These are phyloP conservation scores for Kregervanrija fluxuum DNA, from an alignment of 805 yeast species.

Conservation along the genomic window DNA sequence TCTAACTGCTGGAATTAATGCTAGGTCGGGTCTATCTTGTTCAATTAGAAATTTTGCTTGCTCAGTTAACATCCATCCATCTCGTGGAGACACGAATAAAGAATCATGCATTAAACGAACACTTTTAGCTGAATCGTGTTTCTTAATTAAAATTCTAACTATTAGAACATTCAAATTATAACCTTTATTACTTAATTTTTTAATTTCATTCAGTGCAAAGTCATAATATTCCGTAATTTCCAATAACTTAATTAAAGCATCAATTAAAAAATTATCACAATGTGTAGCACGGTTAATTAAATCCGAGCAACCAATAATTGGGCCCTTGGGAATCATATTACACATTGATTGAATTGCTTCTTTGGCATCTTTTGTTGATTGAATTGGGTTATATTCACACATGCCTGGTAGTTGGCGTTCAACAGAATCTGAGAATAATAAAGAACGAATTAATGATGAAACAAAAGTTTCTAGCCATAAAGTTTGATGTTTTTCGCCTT, in stretches of 20 bases:
- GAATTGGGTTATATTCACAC: conserved; percentile 41
- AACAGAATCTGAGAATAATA: conserved; percentile 45
- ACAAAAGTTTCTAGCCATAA: conserved; percentile 60
- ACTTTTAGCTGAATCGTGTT: conserved; percentile 42
- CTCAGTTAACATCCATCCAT: conserved; percentile 48
- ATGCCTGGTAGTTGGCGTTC: conserved; percentile 53
- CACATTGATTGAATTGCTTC: conserved; percentile 34
- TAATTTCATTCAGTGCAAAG: conserved; percentile 34
- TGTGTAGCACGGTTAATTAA: conserved; percentile 27
- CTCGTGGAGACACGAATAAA: conserved; percentile 39
- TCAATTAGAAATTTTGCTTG: conserved; percentile 59
- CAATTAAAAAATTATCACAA: conserved; percentile 46
- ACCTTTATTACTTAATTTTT: conserved; percentile 11
- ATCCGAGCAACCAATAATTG: conserved; percentile 36
- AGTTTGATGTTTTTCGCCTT: conserved; percentile 47
- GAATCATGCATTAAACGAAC: conserved; percentile 35
- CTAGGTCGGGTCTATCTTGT: conserved; percentile 47
- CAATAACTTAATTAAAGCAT: conserved; percentile 37
- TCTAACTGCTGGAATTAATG: conserved; percentile 49
- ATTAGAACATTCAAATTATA: conserved; percentile 29
- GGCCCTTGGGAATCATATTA: conserved; percentile 39
- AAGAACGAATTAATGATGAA: conserved; percentile 47
- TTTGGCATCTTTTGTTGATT: conserved; percentile 28
- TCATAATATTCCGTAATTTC: conserved; percentile 32
- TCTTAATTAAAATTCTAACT: conserved; percentile 33